phyloP scores from a whole-genome alignment of 345 rosid species.

The Passiflora organensis region DNA sequence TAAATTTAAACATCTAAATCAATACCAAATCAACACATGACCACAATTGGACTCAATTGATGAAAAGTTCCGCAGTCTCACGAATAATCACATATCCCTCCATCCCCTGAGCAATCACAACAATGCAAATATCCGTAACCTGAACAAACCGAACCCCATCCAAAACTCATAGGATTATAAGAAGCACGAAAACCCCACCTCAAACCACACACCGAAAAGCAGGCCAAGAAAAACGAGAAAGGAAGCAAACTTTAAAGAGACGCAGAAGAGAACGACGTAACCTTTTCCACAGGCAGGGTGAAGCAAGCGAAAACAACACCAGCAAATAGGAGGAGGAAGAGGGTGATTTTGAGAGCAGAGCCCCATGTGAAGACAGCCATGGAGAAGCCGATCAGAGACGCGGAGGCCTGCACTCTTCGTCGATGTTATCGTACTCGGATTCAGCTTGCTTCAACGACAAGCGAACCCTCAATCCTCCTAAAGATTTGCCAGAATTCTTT shows the following conservation, averaged over 20 bases:
- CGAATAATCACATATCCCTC: not conserved
- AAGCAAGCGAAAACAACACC: slow-evolving; percentile 67
- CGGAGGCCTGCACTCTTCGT: slow-evolving; percentile 52
- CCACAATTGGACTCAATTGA: not conserved
- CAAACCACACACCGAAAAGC: slow-evolving; percentile 3
- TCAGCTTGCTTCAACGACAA: slow-evolving; percentile 43
- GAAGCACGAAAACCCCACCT: not conserved
- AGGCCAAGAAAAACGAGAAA: not conserved
- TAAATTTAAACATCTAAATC: not conserved
- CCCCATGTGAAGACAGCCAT: slow-evolving; percentile 68
- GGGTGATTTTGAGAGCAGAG: slow-evolving; percentile 62
- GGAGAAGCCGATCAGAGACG: slow-evolving; percentile 38
- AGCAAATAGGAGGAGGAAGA: slow-evolving; percentile 61
- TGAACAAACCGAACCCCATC: not conserved
- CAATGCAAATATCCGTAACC: not conserved
- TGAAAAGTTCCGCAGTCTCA: no score
- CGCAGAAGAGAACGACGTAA: slow-evolving; percentile 9
- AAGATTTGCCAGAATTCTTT: slow-evolving; percentile 46
- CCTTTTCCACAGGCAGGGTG: slow-evolving; percentile 94
- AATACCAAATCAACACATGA: not conserved
- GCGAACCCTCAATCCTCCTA: slow-evolving; percentile 36
- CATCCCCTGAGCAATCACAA: not conserved
- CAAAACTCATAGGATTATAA: not conserved
- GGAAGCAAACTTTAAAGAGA: not conserved
- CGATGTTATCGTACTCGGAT: slow-evolving; percentile 32